phyloP scores from a whole-genome alignment of 2,329 filamentous ascomycete species.

The Ceratocystis ficicola region DNA sequence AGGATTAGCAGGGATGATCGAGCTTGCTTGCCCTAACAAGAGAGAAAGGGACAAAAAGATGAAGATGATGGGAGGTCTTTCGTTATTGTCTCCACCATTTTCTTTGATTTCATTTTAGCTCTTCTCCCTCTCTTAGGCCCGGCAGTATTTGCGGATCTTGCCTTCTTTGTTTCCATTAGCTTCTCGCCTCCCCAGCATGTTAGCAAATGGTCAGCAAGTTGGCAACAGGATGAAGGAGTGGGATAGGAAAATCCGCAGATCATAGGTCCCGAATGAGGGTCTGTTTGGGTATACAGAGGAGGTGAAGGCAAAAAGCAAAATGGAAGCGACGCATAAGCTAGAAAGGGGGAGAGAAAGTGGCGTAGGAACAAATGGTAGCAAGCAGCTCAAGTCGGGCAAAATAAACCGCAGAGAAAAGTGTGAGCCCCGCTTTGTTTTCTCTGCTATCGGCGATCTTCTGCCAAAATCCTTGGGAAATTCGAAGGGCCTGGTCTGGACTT shows the following conservation, averaged over 20 bases:
- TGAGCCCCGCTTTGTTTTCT: background rate
- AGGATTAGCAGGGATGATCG: background rate
- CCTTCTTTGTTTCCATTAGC: background rate
- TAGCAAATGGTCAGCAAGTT: background rate
- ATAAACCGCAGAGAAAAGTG: background rate
- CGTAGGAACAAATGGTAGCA: background rate
- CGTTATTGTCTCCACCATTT: background rate
- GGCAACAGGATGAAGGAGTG: background rate
- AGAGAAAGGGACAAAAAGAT: background rate
- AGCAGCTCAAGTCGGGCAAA: background rate
- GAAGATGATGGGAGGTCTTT: background rate
- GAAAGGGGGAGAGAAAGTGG: background rate
- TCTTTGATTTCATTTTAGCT: background rate
- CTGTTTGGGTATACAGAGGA: background rate
- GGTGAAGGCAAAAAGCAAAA: background rate
- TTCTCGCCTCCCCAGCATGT: background rate
- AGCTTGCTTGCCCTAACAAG: background rate
- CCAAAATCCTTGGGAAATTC: conserved; percentile 1
- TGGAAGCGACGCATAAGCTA: background rate
- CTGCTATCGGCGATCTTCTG: background rate
- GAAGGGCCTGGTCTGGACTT: background rate
- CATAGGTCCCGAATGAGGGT: background rate
- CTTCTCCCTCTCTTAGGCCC: background rate
- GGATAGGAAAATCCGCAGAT: background rate
- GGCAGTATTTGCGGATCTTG: no score